Percentiles rank a stretch among this genome's conserved stretches.
These are phyloP conservation scores for Saccharomycopsis sp. DNA, from an alignment of 805 yeast genomes.

Conservation along the genomic window DNA sequence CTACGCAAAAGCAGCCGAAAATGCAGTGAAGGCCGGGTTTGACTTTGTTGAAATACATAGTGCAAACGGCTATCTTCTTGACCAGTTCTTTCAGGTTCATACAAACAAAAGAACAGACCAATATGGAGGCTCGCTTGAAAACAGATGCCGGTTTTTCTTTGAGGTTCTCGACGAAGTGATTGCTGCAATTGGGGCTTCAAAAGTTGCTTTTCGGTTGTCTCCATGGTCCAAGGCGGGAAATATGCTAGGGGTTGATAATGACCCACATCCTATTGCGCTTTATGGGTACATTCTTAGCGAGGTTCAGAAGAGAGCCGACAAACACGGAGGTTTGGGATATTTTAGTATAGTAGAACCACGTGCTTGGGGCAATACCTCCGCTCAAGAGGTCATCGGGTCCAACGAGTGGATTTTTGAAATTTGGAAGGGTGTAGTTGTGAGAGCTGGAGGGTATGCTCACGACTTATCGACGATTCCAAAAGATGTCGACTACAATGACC, in stretches of 20 bases:
- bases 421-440: constrained; percentile 40
- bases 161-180: constrained; percentile 42
- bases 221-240: constrained; percentile 38
- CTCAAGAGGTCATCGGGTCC: constrained; percentile 26
- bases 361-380: constrained; percentile 26
- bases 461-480: neutral
- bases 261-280: constrained; percentile 27
- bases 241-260: constrained; percentile 31
- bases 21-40: constrained; percentile 45
- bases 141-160: constrained; percentile 42
- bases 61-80: constrained; percentile 54
- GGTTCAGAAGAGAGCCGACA: constrained; percentile 16
- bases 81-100: constrained; percentile 39
- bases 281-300: constrained; percentile 26
- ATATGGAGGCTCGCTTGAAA: constrained; percentile 59
- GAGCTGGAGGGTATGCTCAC: constrained; percentile 32
- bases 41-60: constrained; percentile 59
- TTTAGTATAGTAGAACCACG: constrained; percentile 23
- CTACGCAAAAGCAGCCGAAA: constrained; percentile 41
- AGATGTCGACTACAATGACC: constrained; percentile 18
- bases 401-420: constrained; percentile 35
- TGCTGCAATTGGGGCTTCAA: constrained; percentile 46
- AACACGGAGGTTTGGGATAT: constrained; percentile 20
- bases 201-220: constrained; percentile 42
- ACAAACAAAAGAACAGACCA: constrained; percentile 52